Evolutionary conservation across 2,329 filamentous ascomycete genomes (phyloP).

Genomic region (Colletotrichum costaricense): DNA sequence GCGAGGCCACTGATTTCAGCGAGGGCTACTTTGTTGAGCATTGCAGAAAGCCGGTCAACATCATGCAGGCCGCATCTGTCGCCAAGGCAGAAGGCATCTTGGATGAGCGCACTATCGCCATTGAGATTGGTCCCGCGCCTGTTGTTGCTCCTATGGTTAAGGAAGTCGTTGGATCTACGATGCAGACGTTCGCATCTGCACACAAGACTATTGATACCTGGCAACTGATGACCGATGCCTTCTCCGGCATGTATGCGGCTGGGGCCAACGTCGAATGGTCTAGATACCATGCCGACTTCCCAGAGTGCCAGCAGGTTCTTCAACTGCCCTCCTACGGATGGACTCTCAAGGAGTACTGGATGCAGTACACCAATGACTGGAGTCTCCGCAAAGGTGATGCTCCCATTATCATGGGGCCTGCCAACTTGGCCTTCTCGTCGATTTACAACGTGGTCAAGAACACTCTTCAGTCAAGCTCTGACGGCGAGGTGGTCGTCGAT

Average conservation of each 20-base stretch:
- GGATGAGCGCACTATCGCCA: slow-evolving; percentile 71
- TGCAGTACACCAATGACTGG: slow-evolving; percentile 75
- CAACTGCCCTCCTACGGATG: slow-evolving; percentile 77
- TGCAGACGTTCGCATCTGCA: slow-evolving; percentile 67
- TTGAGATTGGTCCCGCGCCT: slow-evolving; percentile 78
- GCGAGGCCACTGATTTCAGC: slow-evolving; percentile 57
- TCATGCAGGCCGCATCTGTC: slow-evolving; percentile 66
- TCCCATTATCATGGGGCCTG: slow-evolving; percentile 46
- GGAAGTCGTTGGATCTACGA: slow-evolving; percentile 64
- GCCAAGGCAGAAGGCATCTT: slow-evolving; percentile 64
- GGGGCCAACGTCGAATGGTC: slow-evolving; percentile 76
- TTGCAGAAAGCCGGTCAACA: slow-evolving; percentile 74
- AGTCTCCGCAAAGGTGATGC: slow-evolving; percentile 76
- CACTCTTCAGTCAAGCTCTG: slow-evolving; percentile 71
- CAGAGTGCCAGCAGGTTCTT: slow-evolving; percentile 58
- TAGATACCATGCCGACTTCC: slow-evolving; percentile 70
- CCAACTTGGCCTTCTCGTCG: slow-evolving; percentile 47
- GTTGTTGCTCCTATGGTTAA: slow-evolving; percentile 73
- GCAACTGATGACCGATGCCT: slow-evolving; percentile 68
- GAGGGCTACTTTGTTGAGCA: slow-evolving; percentile 70
- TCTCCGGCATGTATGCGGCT: slow-evolving; percentile 67
- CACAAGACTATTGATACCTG: slow-evolving; percentile 74
- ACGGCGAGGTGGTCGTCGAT: slow-evolving; percentile 70
- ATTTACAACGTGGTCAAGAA: slow-evolving; percentile 71
- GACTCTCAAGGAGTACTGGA: slow-evolving; percentile 78